Evolutionary conservation across 140 eudicot species (phyloP).

Genomic region (Cichorium intybus): DNA sequence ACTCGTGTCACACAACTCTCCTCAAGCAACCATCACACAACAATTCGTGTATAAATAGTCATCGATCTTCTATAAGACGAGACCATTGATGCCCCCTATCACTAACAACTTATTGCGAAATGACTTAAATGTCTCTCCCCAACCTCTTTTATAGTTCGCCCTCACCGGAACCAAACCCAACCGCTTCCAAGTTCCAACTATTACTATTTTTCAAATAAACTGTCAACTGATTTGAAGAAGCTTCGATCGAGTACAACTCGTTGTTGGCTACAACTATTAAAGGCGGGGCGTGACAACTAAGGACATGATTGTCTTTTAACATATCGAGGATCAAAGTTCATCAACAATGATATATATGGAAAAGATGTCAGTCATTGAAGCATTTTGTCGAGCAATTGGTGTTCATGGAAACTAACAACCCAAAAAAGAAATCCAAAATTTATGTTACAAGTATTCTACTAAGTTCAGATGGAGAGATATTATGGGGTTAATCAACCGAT

Average conservation of each 20-base stretch:
- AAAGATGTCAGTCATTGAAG: no score
- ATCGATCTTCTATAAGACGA: constrained; percentile 35
- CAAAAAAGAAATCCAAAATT: no score
- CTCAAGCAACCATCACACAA: constrained; percentile 81
- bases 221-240: constrained; percentile 68
- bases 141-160: constrained; percentile 60
- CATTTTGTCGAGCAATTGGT: no score
- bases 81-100: constrained; percentile 55
- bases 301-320: constrained; percentile 67
- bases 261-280: constrained; percentile 82
- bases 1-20: constrained; percentile 20
- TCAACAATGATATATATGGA: no score
- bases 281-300: constrained; percentile 72
- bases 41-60: constrained; percentile 76
- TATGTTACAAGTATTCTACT: no score
- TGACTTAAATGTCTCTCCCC: constrained; percentile 94
- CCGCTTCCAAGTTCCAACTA: constrained; percentile 68
- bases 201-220: constrained; percentile 63
- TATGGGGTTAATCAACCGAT: no score
- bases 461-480: no score
- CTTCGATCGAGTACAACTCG: constrained; percentile 71
- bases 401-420: no score
- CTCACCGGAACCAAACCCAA: constrained; percentile 78
- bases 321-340: constrained; percentile 76
- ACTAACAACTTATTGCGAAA: constrained; percentile 73